Evolutionary conservation across 129 eudicot genomes (phyloP).

Genomic region (Erigeron canadensis): DNA sequence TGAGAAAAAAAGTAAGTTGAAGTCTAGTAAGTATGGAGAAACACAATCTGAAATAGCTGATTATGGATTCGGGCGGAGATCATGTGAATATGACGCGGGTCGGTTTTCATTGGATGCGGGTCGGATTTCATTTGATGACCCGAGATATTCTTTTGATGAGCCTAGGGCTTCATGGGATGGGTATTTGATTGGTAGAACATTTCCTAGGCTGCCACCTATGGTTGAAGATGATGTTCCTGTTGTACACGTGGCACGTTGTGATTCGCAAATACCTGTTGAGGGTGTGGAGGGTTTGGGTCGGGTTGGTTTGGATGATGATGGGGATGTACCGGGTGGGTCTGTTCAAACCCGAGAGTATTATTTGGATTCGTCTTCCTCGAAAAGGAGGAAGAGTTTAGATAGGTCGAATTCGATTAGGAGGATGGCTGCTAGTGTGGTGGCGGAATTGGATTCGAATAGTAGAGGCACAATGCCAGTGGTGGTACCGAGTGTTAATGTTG

Average conservation of each 20-base stretch:
- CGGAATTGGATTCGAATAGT: constrained; percentile 63
- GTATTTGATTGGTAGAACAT: constrained; percentile 56
- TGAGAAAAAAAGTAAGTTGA: constrained; percentile 42
- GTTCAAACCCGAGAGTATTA: constrained; percentile 82
- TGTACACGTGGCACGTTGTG: constrained; percentile 48
- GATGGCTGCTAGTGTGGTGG: constrained; percentile 83
- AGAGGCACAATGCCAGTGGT: constrained; percentile 45
- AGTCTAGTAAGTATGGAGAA: constrained; percentile 63
- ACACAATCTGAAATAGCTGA: constrained; percentile 90
- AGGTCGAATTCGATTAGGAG: constrained; percentile 76
- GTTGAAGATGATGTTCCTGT: constrained; percentile 52
- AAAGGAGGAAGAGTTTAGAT: constrained; percentile 82
- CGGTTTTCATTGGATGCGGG: constrained; percentile 89
- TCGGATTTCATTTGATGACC: constrained; percentile 79
- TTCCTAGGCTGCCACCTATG: constrained; percentile 77
- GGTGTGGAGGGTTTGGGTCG: constrained; percentile 28
- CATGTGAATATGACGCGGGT: constrained; percentile 91
- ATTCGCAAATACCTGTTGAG: constrained; percentile 72
- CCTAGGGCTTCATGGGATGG: constrained; percentile 99
- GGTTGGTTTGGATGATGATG: constrained; percentile 33
- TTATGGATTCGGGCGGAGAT: constrained; percentile 80
- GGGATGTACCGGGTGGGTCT: constrained; percentile 67
- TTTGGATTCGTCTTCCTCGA: constrained; percentile 76
- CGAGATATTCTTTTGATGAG: constrained; percentile 79
- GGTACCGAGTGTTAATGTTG: background rate